Percentiles rank a stretch among this genome's conserved stretches.
Evolutionary conservation across 2,329 filamentous ascomycete genomes (phyloP).

Genomic region (Colletotrichum somersetense): DNA sequence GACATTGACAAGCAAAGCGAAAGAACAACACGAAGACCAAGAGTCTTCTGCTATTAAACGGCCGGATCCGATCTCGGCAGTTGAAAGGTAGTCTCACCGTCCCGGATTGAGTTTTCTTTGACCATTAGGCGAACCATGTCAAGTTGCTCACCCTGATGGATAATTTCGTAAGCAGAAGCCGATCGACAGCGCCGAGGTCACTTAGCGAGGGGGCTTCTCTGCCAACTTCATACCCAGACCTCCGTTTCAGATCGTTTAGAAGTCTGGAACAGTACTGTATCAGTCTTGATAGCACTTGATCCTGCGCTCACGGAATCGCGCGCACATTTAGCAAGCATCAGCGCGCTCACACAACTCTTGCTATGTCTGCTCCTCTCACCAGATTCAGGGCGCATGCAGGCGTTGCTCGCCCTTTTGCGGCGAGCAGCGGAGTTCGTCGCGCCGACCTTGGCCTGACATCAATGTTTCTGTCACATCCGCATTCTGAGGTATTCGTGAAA

Average conservation of each 20-base stretch:
- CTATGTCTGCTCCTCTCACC: neutral
- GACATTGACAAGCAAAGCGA: constrained; percentile 3
- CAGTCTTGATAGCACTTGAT: constrained; percentile 16
- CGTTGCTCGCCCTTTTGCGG: constrained; percentile 18
- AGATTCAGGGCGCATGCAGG: neutral
- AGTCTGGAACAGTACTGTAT: neutral
- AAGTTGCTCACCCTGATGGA: neutral
- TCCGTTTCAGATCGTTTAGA: constrained; percentile 29
- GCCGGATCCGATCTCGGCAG: constrained; percentile 15
- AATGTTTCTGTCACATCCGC: too few relatives aligned
- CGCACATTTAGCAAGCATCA: constrained; percentile 28
- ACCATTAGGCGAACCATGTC: neutral
- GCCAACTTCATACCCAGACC: constrained; percentile 10
- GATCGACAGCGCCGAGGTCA: constrained; percentile 16
- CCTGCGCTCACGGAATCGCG: constrained; percentile 32
- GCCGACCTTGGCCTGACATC: too few relatives aligned
- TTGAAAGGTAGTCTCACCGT: constrained; percentile 16
- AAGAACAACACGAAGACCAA: constrained; percentile 25
- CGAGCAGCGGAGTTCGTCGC: neutral
- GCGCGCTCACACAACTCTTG: too few relatives aligned
- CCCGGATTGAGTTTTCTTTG: constrained; percentile 19
- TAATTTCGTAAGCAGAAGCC: neutral
- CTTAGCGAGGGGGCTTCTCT: neutral
- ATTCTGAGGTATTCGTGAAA: too few relatives aligned
- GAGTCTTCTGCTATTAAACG: constrained; percentile 14